Conservation (phyloP, 2,329 filamentous ascomycete genomes). For the Aspergillus sp. region DNA sequence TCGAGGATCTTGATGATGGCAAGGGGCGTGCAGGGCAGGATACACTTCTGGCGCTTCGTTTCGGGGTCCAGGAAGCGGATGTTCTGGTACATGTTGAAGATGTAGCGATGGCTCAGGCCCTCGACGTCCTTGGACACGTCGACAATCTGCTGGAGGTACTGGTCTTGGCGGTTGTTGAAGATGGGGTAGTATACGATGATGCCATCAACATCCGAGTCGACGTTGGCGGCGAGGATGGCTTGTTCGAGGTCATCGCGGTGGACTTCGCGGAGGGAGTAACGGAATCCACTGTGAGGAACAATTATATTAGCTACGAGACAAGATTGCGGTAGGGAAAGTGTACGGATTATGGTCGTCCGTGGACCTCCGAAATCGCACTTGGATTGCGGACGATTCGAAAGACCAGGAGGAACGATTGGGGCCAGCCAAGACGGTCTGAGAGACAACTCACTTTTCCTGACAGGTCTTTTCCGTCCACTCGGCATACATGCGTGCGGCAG, state of each 20-base stretch:
- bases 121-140: conserved; percentile 91
- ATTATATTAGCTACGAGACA: conserved; percentile 21
- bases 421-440: conserved; percentile 2
- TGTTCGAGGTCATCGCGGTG: conserved; percentile 89
- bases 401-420: conserved; percentile 10
- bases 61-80: conserved; percentile 81
- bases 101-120: conserved; percentile 86
- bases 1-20: conserved; percentile 97
- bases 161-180: conserved; percentile 86
- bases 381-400: background rate
- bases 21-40: conserved; percentile 91
- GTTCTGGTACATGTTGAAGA: conserved; percentile 99
- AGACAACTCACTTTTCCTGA: conserved; percentile 77
- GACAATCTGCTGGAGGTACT: conserved; percentile 93
- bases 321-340: background rate
- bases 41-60: conserved; percentile 72
- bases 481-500: conserved; percentile 87
- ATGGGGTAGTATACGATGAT: conserved; percentile 99
- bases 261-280: conserved; percentile 80
- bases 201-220: conserved; percentile 72
- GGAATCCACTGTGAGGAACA: conserved; percentile 67
- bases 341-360: background rate
- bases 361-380: conserved; percentile 16
- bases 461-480: conserved; percentile 98
- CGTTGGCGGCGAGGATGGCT: conserved; percentile 79